Base-by-base conservation (phyloP, 768 basidiomycete species). In the Russula ochroleuca region DNA sequence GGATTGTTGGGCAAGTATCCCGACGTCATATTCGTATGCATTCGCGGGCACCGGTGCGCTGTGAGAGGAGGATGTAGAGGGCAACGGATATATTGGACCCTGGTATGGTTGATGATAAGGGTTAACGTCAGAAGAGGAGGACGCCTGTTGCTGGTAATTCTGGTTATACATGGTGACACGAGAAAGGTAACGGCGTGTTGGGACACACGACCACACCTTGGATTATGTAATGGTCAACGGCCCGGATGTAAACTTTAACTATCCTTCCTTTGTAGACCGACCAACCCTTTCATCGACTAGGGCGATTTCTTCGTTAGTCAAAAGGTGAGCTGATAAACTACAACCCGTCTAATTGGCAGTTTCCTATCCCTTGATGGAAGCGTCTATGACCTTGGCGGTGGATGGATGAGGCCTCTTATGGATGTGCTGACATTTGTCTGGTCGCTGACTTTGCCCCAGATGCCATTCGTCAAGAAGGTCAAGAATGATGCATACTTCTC, bases 401-500 rank as follows among this genome's bases (percentile, higher is more conserved):
- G 50, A 45, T 47, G 38, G 52, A 70, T 77, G 78, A 78, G 75
- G 66, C 57, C 56, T 28, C 55, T 41, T 62, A 51, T 45, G 51
- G 64, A 59, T 63, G 54, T 61, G 45, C 23, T 49, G 19, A 31
- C 28, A 21, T 61, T 59, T 17, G 10, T 14, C 21, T 19, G 10
- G 52, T 64, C 51, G 53, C 58, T 69, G 54, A 67, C 64, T 54
- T 41, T 23, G 23, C 41, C 51, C 37, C 58, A 82, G 82, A 92
- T 93, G 96, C 96, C 95, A 66, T 98, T 97, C 84, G 90, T 97
- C 82, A 98, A 98, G 81, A 88, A 89, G 70, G 76, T 95, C 81
- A 98, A 99, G 83, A 91, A 92, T 73, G 85, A 86, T 75, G 92
- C 96, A 72, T 98, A 98, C 88, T 97, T 93, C 81, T 97, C 94